A percentile compares a stretch with the other conserved stretches of the same genome.
Evolutionary conservation across 768 basidiomycete species (phyloP).

Genomic region (Psilocybe sp.): DNA sequence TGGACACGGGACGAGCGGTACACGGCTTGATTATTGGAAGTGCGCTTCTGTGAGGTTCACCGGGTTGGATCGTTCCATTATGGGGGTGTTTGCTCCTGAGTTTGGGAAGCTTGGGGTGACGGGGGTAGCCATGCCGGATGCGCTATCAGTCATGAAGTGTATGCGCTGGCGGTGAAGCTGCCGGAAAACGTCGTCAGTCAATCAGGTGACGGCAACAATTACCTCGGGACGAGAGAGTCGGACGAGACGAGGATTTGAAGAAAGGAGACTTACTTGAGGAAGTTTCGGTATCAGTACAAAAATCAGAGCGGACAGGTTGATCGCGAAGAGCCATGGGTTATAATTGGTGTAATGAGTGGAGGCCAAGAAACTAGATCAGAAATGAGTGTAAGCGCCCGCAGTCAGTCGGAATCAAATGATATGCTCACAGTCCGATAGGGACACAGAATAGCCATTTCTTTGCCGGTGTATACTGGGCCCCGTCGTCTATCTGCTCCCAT

Average conservation of each 20-base stretch:
- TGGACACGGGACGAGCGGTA: not conserved
- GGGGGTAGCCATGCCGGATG: conserved; percentile 67
- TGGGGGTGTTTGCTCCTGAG: conserved; percentile 47
- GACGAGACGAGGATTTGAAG: not conserved
- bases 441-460: conserved; percentile 95
- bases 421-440: conserved; percentile 80
- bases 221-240: not conserved
- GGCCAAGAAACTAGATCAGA: conserved; percentile 72
- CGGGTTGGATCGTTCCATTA: conserved; percentile 25
- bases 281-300: conserved; percentile 92
- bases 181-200: conserved; percentile 4
- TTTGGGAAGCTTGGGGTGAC: conserved; percentile 54
- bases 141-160: conserved; percentile 66
- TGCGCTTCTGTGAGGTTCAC: conserved; percentile 46
- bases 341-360: conserved; percentile 99
- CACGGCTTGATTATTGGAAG: conserved; percentile 27
- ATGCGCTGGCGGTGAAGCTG: conserved; percentile 83
- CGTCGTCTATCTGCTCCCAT: conserved; percentile 99
- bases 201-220: not conserved
- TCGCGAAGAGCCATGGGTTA: conserved; percentile 87
- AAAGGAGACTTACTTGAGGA: conserved; percentile 64
- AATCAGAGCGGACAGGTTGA: conserved; percentile 80
- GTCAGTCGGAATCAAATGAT: not conserved
- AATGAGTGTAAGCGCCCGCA: conserved; percentile 1
- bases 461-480: conserved; percentile 97